Evolutionary conservation across 495 filamentous ascomycete species (phyloP), one percentile per base, ranked within the genome.

Genomic region (Lophiotrema nucula): DNA sequence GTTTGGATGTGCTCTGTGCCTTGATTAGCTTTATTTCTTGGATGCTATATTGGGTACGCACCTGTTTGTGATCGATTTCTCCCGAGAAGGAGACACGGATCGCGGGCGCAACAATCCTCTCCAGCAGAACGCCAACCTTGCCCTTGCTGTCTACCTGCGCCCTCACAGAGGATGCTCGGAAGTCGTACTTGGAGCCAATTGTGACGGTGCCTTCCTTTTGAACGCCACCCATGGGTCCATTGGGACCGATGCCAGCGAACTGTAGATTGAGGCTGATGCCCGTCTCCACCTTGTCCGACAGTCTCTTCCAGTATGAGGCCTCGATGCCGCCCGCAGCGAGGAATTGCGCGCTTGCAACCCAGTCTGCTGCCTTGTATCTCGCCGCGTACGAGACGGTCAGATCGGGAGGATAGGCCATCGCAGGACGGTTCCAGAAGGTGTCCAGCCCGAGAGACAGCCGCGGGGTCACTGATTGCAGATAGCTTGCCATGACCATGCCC

Each of bases 111-210:
- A 99, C 85, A 65, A 89, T 83, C 84, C 96, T 97, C 80, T 99
- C 95, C 56, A 97, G 78, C 65, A 96, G 78, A 69, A 89, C 93
- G 74, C 86, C 88, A 61, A 99, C 80, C 78, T 91, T 93, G 65
- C 95, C 95, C 58, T 89, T 83, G 68, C 90, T 92, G 74, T 99
- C 93, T 48, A 99, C 81, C 75, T 97, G 95, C 19, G 92, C 93
- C 60, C 92, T 83, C 82, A 97, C 96, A 10, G 88, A 92, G 33
- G 89, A 92, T 69, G 88, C 86, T 55, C 89, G 81, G 85, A 99
- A 99, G 69, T 97, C 93, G 72, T 99, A 99, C 76, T 97, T 99
- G 64, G 89, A 90, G 68, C 93, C 95, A 65, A 97, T 79, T 37
- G 91, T 88, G 52, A 93, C 90, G 46, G 88, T 80, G 41, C 95